Percentiles rank a stretch among this genome's conserved stretches.
These are phyloP conservation scores for Penicillium sumatraense DNA, from an alignment of 2,329 filamentous ascomycete species.

Conservation along the genomic window DNA sequence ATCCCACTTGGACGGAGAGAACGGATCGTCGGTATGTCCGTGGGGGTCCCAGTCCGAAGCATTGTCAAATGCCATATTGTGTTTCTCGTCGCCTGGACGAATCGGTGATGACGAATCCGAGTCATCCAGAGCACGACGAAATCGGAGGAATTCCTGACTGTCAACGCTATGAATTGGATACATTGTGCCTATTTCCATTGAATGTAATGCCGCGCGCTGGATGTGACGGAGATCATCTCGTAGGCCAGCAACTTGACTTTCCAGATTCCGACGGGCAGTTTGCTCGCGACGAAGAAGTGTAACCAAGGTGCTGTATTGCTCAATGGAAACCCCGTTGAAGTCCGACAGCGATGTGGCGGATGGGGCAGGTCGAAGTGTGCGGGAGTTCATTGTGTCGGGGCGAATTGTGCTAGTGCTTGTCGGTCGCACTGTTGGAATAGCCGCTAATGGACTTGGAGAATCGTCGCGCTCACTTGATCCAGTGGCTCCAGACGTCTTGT, in stretches of 20 bases:
- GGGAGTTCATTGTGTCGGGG: conserved; percentile 34
- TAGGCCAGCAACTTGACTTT: conserved; percentile 48
- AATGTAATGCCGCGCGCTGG: conserved; percentile 35
- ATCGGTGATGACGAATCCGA: conserved; percentile 22
- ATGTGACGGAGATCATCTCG: conserved; percentile 47
- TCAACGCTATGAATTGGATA: conserved; percentile 38
- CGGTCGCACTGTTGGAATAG: conserved; percentile 28
- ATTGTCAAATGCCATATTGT: conserved; percentile 24
- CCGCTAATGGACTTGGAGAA: conserved; percentile 20
- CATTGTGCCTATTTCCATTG: conserved; percentile 36
- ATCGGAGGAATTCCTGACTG: conserved; percentile 36
- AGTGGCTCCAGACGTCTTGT: conserved; percentile 22
- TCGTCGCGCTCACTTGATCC: conserved; percentile 19
- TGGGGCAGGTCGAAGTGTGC: conserved; percentile 31
- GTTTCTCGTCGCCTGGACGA: conserved; percentile 18
- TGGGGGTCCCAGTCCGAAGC: conserved; percentile 32
- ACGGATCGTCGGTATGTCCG: conserved; percentile 26
- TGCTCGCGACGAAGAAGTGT: conserved; percentile 53
- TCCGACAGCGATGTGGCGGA: conserved; percentile 39
- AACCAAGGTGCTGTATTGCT: conserved; percentile 53
- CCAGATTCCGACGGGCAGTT: conserved; percentile 49
- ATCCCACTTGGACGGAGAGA: conserved; percentile 33
- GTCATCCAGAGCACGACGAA: conserved; percentile 30
- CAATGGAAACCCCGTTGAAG: conserved; percentile 45
- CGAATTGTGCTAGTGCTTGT: conserved; percentile 38